Conservation (phyloP, 306 rosid genomes). For the Oemleria cerasiformis region DNA sequence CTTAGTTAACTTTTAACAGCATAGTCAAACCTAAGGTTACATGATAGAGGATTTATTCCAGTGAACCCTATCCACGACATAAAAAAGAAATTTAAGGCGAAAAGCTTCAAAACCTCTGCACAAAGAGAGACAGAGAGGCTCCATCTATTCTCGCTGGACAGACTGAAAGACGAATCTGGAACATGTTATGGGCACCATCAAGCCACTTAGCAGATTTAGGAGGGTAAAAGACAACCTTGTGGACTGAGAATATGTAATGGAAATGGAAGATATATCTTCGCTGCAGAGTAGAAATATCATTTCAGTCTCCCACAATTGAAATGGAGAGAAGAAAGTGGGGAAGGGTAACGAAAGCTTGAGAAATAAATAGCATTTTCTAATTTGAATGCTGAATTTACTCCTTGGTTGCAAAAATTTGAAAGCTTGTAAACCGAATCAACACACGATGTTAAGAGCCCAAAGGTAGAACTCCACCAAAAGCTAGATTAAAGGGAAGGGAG, state of each 20-base stretch:
- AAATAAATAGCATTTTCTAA: conserved; percentile 17
- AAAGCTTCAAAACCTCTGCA: background rate
- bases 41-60: background rate
- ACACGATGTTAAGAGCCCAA: background rate
- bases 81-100: background rate
- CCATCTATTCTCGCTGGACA: background rate
- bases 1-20: background rate
- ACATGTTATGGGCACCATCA: conserved; percentile 31
- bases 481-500: too few relatives aligned
- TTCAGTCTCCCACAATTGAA: conserved; percentile 35
- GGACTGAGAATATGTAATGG: conserved; percentile 48
- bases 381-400: conserved; percentile 5
- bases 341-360: conserved; percentile 7
- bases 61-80: background rate
- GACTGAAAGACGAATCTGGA: conserved; percentile 18
- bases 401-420: background rate
- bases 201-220: conserved; percentile 35
- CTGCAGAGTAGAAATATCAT: conserved; percentile 47
- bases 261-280: conserved; percentile 32
- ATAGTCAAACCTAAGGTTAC: background rate
- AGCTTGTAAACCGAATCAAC: background rate
- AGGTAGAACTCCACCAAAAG: too few relatives aligned
- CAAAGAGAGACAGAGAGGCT: background rate
- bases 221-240: conserved; percentile 34
- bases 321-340: conserved; percentile 20